Base-by-base conservation (phyloP, 768 basidiomycete genomes). In the Phlegmacium glaucopus region DNA sequence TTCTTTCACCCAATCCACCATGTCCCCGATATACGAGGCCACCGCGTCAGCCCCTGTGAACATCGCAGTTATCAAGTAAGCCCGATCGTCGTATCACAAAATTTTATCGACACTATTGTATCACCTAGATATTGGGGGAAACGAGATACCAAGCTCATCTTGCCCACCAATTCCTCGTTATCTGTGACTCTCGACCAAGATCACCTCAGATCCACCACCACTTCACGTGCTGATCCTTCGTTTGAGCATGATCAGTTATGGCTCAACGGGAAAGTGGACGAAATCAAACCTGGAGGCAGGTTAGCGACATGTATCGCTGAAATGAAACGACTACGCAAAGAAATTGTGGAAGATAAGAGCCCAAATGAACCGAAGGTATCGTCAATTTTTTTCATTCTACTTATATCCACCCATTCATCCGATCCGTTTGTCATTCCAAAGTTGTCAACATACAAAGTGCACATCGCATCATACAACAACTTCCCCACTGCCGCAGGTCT, bases 401-500 rank as follows among this genome's bases (percentile, higher is more conserved):
- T 26, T 35, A 9, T 22, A 15, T 42, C 37, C 26, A 34, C 34
- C 27, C 16, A 36, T 25, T 40, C 12, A 49, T 38, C 50, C 52
- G 11, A 56, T 46, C 49, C 44, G 34, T 35, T n/a, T 22, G 10
- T 9, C n/a, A n/a, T 16, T 44, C n/a, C 45, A 27, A 57, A 90
- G 85, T 67, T 94, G 30, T 88, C 93, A 0, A 55, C 71, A 12
- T 89, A 72, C 65, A 70, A 78, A 13, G 80, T 98, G 4, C 94
- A 93, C 71, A 93, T 99, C 58, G 82, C 83, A 47, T 98, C 95
- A 6, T 85, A 82, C 72, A 99, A 99, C 78, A 98, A 98, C 74
- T 98, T 99, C 77, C 96, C 96, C 26, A 99, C 96, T 11, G 96
- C 96, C 11, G 96, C 96, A 0, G 96, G 96, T 4, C 83, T 99